Percentiles rank a stretch among this genome's conserved stretches.
phyloP scores from a whole-genome alignment of 768 basidiomycete species.

The Phanerodontia chrysosporium region DNA sequence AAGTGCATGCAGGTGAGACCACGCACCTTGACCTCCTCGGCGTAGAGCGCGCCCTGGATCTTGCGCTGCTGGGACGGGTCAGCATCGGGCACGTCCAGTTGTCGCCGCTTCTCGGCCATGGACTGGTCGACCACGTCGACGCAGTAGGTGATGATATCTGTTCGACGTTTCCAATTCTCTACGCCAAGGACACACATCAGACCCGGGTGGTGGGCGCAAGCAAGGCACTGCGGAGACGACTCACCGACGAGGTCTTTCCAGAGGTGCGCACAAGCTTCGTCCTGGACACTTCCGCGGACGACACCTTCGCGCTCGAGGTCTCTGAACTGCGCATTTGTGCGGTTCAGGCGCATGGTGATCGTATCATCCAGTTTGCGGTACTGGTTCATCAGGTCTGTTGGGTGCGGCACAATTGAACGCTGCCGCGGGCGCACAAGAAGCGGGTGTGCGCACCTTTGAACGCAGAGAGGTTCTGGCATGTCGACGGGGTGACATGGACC shows the following conservation, averaged over 20 bases:
- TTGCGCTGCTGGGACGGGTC: conserved; percentile 45
- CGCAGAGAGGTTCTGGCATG: conserved; percentile 68
- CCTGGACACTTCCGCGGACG: conserved; percentile 52
- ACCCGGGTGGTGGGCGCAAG: background rate
- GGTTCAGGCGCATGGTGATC: conserved; percentile 77
- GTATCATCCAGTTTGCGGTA: conserved; percentile 79
- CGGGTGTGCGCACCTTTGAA: conserved; percentile 59
- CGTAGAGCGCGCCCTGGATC: conserved; percentile 53
- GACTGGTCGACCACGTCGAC: conserved; percentile 64
- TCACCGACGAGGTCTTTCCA: conserved; percentile 79
- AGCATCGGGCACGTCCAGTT: conserved; percentile 35
- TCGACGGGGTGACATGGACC: conserved; percentile 69
- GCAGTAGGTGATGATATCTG: conserved; percentile 74
- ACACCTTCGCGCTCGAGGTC: conserved; percentile 58
- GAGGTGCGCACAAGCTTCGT: conserved; percentile 68
- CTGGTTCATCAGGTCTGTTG: conserved; percentile 82
- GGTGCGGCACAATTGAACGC: conserved; percentile 14
- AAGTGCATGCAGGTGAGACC: background rate
- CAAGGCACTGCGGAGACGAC: conserved; percentile 40
- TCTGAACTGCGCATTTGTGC: conserved; percentile 69
- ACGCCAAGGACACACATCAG: background rate
- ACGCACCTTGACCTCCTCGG: conserved; percentile 68
- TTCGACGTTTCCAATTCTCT: conserved; percentile 66
- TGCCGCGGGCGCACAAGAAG: background rate
- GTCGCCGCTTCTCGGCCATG: conserved; percentile 48